Percentiles rank a stretch among this genome's conserved stretches.
These are phyloP conservation scores for Lathyrus tuberosus DNA, from an alignment of 306 rosid genomes.

Conservation along the genomic window DNA sequence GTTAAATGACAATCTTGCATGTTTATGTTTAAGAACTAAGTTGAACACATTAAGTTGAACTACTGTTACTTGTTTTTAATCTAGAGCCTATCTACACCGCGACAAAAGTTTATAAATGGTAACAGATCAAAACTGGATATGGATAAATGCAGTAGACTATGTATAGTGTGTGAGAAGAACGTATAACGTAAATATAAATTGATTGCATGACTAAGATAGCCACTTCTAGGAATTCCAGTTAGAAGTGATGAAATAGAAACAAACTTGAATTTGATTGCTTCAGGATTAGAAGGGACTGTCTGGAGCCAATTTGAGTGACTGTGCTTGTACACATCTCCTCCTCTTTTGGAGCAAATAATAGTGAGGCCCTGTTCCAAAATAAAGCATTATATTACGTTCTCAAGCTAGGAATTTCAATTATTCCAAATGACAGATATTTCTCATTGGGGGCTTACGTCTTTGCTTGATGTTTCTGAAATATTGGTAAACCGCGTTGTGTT, in stretches of 20 bases:
- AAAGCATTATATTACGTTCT: constrained; percentile 35
- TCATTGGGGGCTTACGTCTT: constrained; percentile 70
- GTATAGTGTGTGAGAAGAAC: constrained; percentile 37
- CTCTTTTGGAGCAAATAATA: constrained; percentile 80
- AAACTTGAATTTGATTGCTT: constrained; percentile 85
- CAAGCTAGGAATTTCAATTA: constrained; percentile 22
- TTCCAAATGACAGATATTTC: constrained; percentile 36
- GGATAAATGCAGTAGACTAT: constrained; percentile 12
- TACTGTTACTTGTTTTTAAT: background rate
- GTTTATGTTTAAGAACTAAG: constrained; percentile 23
- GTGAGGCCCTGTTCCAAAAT: constrained; percentile 79
- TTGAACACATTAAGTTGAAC: background rate
- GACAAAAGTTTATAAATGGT: constrained; percentile 14
- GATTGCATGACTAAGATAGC: constrained; percentile 97
- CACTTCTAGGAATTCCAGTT: constrained; percentile 92
- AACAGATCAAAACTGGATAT: constrained; percentile 34
- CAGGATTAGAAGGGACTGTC: constrained; percentile 89
- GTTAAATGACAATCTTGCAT: constrained; percentile 5
- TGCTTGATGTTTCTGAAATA: constrained; percentile 89
- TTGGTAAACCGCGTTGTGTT: constrained; percentile 76
- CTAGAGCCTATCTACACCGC: constrained; percentile 3
- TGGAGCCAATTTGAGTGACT: constrained; percentile 93
- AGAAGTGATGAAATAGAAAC: constrained; percentile 93
- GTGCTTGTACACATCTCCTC: constrained; percentile 78
- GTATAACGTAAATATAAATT: constrained; percentile 94